Base-by-base conservation (phyloP, 371 early-diverging fungal genomes). In the Haplosporangium sp. region DNA sequence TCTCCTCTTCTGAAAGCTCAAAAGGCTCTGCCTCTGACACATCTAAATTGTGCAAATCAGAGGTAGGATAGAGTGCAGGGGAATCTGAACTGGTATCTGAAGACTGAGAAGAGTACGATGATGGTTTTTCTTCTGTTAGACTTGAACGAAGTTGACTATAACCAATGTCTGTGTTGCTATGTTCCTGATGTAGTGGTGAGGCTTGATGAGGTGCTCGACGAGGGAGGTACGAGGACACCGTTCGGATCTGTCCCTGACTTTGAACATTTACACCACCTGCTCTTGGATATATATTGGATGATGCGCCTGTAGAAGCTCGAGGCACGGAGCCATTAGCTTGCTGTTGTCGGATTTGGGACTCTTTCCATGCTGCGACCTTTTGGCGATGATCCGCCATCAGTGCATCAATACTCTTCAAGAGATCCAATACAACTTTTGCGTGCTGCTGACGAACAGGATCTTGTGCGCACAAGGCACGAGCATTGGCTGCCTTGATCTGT, bases 371-470 rank as follows among this genome's bases (percentile, higher is more conserved):
- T n/a, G 71, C 74, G 17, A 79, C 62, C 62, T 71, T 74, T 44
- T 61, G 71, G 10, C 58, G 65, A 34, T 74, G 74, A 3, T 79
- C 74, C 0, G 70, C 56, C 79, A 78, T 78, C 34, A 78, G 60
- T 0, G 63, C 13, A 50, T 79, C 71, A 27, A 79, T 74, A 59
- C 79, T 79, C 79, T 74, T 79, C 45, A 79, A 65, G 8, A 79
- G 57, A 38, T 61, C 68, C 55, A 79, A 50, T 7, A 79, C 71
- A 27, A 74, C 74, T 38, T 79, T 74, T 3, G 79, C 79, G 13
- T 79, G 81, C 69, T 79, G 81, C 59, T 73, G 70, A 11, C 81
- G 81, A 7, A 74, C 66, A 40, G 81, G 81, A 37, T 79, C 74
- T 48, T 74, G 61, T 10, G 74, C 56, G 57, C 81, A 79, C 61